Base-by-base conservation (phyloP, 345 rosid genomes). In the Pugionium cornutum region DNA sequence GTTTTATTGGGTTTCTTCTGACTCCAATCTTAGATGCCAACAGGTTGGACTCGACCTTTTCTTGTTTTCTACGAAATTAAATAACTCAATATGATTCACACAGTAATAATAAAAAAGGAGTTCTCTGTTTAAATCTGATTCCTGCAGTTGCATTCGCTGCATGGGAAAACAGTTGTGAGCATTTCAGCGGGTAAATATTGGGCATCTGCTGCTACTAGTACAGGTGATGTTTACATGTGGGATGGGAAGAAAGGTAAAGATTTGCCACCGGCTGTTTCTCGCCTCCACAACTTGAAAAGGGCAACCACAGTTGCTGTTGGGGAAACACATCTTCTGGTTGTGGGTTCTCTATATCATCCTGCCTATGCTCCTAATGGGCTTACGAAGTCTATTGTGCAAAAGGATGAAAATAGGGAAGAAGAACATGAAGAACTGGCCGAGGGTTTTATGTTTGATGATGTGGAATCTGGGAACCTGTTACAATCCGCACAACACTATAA, bases 221-320 rank as follows among this genome's bases (percentile, higher is more conserved):
- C 88, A n/a, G 99, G 99, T 46, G 97, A 94, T 77, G 84, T 90
- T 66, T 88, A 83, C 82, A 86, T 76, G 87, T 88, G 96, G 90
- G 97, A 94, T 74, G 96, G 92, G 53, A 90, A 94, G 80, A 72
- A 81, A 44, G 72, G 65, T 8, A 80, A 67, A 51, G 90, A 85
- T 58, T 71, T 71, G 75, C 80, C 81, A 57, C 97, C 89, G 3
- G 62, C 74, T 47, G 76, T 77, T 32, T 86, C 96, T 51, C 86
- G 97, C 53, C 70, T 94, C 76, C 89, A 83, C 57, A 87, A 96
- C 36, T 68, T 90, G 36, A 94, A 94, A 83, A 86, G 80, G 78
- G 96, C 89, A 27, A 83, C 96, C 48, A 79, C 96, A 25, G 91
- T 90, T 76, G 79, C 96, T 34, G 97, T 90, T 51, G 99, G 99